These are phyloP conservation scores for Niebla homalea DNA, from an alignment of 495 filamentous ascomycete species.

Conservation along the genomic window DNA sequence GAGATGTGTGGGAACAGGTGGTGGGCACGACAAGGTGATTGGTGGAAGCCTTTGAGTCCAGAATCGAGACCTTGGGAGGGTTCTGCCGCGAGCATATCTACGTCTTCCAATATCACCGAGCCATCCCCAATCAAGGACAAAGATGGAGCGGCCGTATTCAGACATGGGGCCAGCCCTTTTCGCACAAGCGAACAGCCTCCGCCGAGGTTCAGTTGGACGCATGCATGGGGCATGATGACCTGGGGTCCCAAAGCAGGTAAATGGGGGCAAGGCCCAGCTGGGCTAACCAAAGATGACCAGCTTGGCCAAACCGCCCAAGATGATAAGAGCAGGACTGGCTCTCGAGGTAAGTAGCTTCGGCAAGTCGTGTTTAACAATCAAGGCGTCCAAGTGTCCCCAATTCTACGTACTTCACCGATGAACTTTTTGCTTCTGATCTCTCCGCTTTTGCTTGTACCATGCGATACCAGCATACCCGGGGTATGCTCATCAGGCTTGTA, in stretches of 20 bases:
- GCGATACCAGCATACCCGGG: slow-evolving; percentile 28
- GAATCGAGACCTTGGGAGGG: slow-evolving; percentile 49
- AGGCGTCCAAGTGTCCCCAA: slow-evolving; percentile 57
- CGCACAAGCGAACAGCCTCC: slow-evolving; percentile 29
- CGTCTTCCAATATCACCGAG: slow-evolving; percentile 2
- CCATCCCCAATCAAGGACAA: slow-evolving; percentile 12
- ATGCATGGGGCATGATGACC: slow-evolving; percentile 39
- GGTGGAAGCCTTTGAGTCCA: slow-evolving; percentile 47
- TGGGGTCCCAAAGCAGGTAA: slow-evolving; percentile 41
- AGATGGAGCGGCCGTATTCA: slow-evolving; percentile 17
- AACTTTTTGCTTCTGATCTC: slow-evolving; percentile 75
- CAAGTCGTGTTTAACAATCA: slow-evolving; percentile 31
- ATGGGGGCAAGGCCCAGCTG: slow-evolving; percentile 37
- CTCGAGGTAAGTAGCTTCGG: slow-evolving; percentile 9
- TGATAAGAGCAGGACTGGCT: not conserved
- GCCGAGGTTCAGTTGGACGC: slow-evolving; percentile 33
- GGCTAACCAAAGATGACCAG: slow-evolving; percentile 23
- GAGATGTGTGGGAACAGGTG: slow-evolving; percentile 50
- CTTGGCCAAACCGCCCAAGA: not conserved
- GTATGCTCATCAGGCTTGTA: slow-evolving; percentile 79
- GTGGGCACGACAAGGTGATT: slow-evolving; percentile 39
- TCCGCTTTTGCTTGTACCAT: slow-evolving; percentile 33
- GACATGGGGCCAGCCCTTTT: slow-evolving; percentile 31
- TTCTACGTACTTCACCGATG: slow-evolving; percentile 64
- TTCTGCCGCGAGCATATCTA: not conserved